phyloP scores from a whole-genome alignment of 129 eudicot species.

The Erigeron canadensis region DNA sequence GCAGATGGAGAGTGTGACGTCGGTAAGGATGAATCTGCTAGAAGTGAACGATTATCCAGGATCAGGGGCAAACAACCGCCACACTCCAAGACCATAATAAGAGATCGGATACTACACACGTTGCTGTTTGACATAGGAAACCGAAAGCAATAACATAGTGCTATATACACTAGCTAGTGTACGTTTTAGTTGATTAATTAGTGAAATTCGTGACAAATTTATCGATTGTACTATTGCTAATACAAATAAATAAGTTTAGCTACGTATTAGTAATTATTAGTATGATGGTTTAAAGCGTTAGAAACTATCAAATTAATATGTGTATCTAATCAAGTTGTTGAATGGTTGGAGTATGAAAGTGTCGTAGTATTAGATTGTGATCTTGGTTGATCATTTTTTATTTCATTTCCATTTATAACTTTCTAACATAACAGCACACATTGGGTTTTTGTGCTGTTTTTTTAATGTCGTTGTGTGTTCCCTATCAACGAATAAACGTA shows the following conservation, averaged over 20 bases:
- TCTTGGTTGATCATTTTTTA: conserved; percentile 2
- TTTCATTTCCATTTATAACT: not conserved
- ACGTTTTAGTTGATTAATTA: conserved; percentile 19
- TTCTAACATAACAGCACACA: not conserved
- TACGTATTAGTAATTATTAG: not conserved
- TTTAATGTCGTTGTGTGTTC: not conserved
- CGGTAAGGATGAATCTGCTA: conserved; percentile 42
- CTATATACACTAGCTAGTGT: conserved; percentile 16
- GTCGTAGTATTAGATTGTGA: conserved; percentile 1
- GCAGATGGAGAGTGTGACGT: conserved; percentile 2
- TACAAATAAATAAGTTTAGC: not conserved
- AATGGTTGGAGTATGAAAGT: conserved; percentile 16
- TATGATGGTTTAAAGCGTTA: conserved; percentile 5
- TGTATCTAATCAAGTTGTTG: conserved; percentile 21
- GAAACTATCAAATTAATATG: not conserved
- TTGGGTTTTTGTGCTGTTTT: not conserved
- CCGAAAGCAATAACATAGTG: conserved; percentile 6
- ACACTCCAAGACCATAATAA: conserved; percentile 66
- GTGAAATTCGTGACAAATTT: conserved; percentile 7
- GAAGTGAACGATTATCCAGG: conserved; percentile 83
- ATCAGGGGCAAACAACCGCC: conserved; percentile 89
- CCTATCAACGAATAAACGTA: not conserved
- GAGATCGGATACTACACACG: conserved; percentile 15
- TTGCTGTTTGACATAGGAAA: conserved; percentile 1
- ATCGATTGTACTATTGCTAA: conserved; percentile 7